These are phyloP conservation scores for Bipolaris sorokiniana DNA, from an alignment of 2,329 filamentous ascomycete genomes.

Conservation along the genomic window DNA sequence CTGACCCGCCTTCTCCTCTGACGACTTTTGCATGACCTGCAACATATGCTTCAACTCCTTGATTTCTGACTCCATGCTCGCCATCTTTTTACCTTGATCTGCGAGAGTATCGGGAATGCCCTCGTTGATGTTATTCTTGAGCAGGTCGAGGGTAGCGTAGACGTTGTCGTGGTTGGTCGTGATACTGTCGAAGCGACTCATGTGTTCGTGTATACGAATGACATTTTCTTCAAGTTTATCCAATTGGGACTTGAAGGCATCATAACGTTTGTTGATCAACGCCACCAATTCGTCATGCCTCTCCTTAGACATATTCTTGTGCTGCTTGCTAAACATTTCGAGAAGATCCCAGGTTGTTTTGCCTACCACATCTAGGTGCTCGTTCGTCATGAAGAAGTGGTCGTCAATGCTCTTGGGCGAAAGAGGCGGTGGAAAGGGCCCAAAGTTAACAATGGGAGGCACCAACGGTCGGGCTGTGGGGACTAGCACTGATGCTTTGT, in stretches of 20 bases:
- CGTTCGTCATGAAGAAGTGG: conserved; percentile 47
- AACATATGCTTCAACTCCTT: conserved; percentile 36
- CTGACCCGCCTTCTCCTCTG: conserved; percentile 14
- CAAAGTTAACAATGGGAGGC: neutral
- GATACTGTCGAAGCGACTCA: conserved; percentile 18
- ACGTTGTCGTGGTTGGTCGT: conserved; percentile 17
- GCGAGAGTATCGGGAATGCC: conserved; percentile 32
- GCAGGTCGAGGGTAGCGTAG: conserved; percentile 33
- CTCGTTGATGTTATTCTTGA: conserved; percentile 35
- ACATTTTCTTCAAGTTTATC: conserved; percentile 31
- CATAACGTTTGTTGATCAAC: conserved; percentile 29
- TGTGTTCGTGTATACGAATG: conserved; percentile 19
- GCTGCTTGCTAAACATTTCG: conserved; percentile 20
- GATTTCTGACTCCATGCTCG: conserved; percentile 32
- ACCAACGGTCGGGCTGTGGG: conserved; percentile 10
- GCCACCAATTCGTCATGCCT: conserved; percentile 31
- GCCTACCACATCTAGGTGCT: conserved; percentile 44
- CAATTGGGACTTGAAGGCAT: conserved; percentile 36
- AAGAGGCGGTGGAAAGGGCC: conserved; percentile 6
- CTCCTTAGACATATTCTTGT: conserved; percentile 12
- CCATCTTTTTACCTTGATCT: conserved; percentile 34
- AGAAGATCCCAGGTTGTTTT: conserved; percentile 37
- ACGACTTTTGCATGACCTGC: conserved; percentile 31
- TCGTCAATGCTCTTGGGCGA: conserved; percentile 29
- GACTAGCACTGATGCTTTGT: conserved; percentile 19